Evolutionary conservation across 805 yeast genomes (phyloP), one percentile per base, ranked within the genome.

Genomic region (Zygotorulaspora chibaensis): DNA sequence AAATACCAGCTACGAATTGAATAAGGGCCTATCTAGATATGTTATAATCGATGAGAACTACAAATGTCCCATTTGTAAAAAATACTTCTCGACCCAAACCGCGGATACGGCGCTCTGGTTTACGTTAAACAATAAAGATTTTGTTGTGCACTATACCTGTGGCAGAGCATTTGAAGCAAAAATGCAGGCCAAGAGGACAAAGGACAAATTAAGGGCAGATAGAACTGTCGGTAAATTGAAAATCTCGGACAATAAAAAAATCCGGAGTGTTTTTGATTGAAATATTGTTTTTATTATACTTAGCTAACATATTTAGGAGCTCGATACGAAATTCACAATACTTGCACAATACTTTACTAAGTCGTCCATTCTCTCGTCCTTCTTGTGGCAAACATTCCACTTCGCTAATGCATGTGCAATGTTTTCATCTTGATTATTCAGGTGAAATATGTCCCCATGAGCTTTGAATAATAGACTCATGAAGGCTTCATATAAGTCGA

Each of bases 401-500:
- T 61, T 52, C 3, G 68, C 64, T 38, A 88, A 64, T 1, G 80
- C 75, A 1, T 56, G 64, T 8, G 65, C 63, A 38, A 84, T 63
- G n/a, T 61, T 58, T 2, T 63, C 68, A 35, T 71, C 74, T 2
- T 42, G 58, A 47, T 59, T 63, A 51, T 61, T 66, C 44, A 62
- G 68, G 59, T 62, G 69, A 27, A 93, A 69, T 6, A 87, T 80
- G 63, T 91, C 98, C 20, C 91, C 90, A 65, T 93, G 99, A 40
- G 76, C 76, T 59, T 79, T 80, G 50, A 88, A 72, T 43, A 90
- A 73, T 72, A 88, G 73, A 15, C 81, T 72, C 74, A 87, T 80
- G 65, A 88, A 77, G 0, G 96, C 95, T 62, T 88, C 89, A 43
- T 82, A 76, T 13, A 91, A 68, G 55, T 93, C 99, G 61, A 77